Evolutionary conservation across 2,329 filamentous ascomycete species (phyloP).

Genomic region (Sporothrix pallida): DNA sequence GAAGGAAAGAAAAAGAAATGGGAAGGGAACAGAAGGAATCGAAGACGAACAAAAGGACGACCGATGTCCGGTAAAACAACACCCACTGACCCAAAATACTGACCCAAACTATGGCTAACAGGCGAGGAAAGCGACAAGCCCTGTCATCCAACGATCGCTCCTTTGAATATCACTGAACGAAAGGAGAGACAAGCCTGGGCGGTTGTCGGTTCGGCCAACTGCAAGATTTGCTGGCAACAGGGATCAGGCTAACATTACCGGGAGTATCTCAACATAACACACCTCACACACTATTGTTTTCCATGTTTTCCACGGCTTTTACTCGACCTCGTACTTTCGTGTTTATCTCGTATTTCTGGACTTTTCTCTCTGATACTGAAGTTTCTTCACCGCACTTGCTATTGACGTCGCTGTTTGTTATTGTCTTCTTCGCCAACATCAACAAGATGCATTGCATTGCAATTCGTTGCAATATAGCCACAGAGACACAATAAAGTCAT

Average conservation of each 20-base stretch:
- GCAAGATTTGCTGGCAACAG: slow-evolving; percentile 24
- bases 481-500: neutral
- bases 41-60: no score
- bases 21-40: neutral
- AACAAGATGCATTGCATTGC: neutral
- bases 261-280: neutral
- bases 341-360: neutral
- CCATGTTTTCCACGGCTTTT: neutral
- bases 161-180: neutral
- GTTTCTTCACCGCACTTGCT: no score
- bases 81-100: neutral
- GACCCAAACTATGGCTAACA: neutral
- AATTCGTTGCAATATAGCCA: slow-evolving; percentile 19
- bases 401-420: neutral
- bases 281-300: neutral
- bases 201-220: slow-evolving; percentile 13
- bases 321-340: neutral
- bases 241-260: neutral
- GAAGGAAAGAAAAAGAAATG: neutral
- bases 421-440: neutral
- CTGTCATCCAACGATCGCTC: slow-evolving; percentile 16
- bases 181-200: neutral
- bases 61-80: no score
- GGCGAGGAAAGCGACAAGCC: neutral
- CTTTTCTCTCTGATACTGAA: neutral